Conservation (phyloP, 257 asterid genomes). For the Nemophila menziesii region DNA sequence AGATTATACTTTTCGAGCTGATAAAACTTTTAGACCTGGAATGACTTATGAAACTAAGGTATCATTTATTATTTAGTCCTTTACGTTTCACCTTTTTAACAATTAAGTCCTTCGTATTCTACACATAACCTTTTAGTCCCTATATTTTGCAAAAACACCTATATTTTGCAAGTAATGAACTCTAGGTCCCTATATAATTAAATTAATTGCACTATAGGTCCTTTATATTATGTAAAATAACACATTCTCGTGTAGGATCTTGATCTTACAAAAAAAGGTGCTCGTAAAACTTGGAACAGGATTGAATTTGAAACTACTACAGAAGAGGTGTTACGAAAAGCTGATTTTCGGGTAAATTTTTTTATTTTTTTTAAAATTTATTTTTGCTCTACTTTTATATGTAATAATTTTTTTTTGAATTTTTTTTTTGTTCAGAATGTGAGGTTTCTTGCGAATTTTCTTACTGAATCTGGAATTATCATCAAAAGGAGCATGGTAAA, state of each 20-base stretch:
- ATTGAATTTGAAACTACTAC: conserved; percentile 65
- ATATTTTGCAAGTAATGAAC: background rate
- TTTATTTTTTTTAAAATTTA: conserved; percentile 3
- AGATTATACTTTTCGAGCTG: conserved; percentile 63
- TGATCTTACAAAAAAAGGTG: conserved; percentile 64
- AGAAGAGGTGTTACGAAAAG: conserved; percentile 59
- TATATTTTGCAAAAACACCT: too few species aligned
- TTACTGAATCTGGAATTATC: conserved; percentile 81
- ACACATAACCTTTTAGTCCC: too few species aligned
- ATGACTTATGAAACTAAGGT: conserved; percentile 65
- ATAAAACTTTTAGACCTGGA: conserved; percentile 40
- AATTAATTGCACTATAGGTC: too few species aligned
- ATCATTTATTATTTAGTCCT: conserved; percentile 11
- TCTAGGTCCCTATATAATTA: too few species aligned
- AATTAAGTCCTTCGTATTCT: background rate
- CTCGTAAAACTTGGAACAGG: conserved; percentile 43
- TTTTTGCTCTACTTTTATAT: background rate
- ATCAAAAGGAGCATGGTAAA: conserved; percentile 81
- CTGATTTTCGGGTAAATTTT: conserved; percentile 87
- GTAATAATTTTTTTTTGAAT: too few species aligned
- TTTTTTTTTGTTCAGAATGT: conserved; percentile 52
- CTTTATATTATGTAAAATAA: too few species aligned
- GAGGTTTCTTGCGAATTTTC: conserved; percentile 68
- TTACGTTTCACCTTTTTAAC: background rate
- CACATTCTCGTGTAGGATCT: conserved; percentile 46